Evolutionary conservation across 2,329 filamentous ascomycete genomes (phyloP), one percentile per base, ranked within the genome.

Genomic region (Thelonectria blattea): DNA sequence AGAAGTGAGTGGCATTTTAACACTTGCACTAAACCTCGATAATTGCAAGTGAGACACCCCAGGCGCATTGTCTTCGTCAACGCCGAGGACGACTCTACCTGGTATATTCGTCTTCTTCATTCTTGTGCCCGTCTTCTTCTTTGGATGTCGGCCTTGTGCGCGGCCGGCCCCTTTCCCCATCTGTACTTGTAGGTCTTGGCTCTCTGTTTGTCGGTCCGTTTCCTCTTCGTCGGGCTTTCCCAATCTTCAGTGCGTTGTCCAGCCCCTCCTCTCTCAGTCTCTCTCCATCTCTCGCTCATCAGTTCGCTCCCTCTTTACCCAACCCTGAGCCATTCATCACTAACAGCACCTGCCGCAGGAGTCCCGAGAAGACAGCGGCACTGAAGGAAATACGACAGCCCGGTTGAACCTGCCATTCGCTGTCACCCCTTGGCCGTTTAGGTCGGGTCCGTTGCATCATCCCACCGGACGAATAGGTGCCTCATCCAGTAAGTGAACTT

Each of bases 211-310:
- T 32, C 32, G 22, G 43, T 42, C 43, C 46, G 34, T 56, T 45
- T 20, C 11, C 53, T 20, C 11, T 20, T 20, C 34, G 32, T 11
- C 32, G 8, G 27, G 27, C 27, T 30, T 12, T 37, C 11, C 34
- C 9, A 14, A 37, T 56, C 43, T 56, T 42, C 53, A 42, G 53
- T 57, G 53, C 53, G 47, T 56, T 60, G 52, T 50, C 57, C 52
- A 60, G 52, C 47, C 52, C 47, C 46, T 50, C 22, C 22, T 24
- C 22, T 24, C 22, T 24, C 22, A 24, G 22, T 24, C 55, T 45
- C 51, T 39, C 43, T 49, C 45, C 46, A 32, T 58, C 34, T 58
- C 51, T 34, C n/a, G n/a, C 49, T 43, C 34, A 37, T 37, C 34
- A 37, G 34, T 3, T 37, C 50, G 42, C 55, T 53, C 51, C 20